Base-by-base conservation (phyloP, 23 red algal species). In the Cyanidioschyzon merolae region DNA sequence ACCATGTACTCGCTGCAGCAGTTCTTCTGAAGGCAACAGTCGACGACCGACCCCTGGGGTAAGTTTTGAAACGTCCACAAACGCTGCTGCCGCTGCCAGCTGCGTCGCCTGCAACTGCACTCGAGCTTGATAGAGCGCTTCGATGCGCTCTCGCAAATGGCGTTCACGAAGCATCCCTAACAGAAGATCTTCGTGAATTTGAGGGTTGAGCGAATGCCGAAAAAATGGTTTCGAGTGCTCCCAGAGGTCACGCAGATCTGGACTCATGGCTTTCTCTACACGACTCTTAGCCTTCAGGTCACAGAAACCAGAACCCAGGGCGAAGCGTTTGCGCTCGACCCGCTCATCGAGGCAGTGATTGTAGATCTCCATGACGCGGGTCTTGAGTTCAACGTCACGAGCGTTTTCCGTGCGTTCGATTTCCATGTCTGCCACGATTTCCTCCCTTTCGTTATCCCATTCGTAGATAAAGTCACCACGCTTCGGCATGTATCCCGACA, bases 391-490 rank as follows among this genome's bases (percentile, higher is more conserved):
- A n/a, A 41, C 71, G 17, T 97, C 93, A 25, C 76, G 39, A 34
- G 78, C 77, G 25, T 58, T 31, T 34, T 97, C 93, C 38, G 90
- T 84, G 2, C 82, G 82, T 45, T 78, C 39, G 18, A 97, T 38
- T 71, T 97, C 93, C 88, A 90, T 89, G 57, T 97, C 93, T 1
- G 88, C 93, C 32, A 97, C 68, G 25, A 90, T 87, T 32, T 97
- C 93, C 75, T 97, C 93, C 15, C 87, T 83, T 74, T 97, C 93
- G 75, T 97, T 91, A 39, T 90, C 88, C 93, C 93, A 97, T 67
- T 97, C 93, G 59, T 97, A 97, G 0, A 91, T 81, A 83, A 97
- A 97, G 83, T 97, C 93, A 39, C 87, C 84, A 2, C 93, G 85
- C 18, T 89, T 88, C 27, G 83, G 83, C 93, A 97, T 97, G 83